Conservation (phyloP, 164 flowering plant species). For the Chimonanthus salicifolius region DNA sequence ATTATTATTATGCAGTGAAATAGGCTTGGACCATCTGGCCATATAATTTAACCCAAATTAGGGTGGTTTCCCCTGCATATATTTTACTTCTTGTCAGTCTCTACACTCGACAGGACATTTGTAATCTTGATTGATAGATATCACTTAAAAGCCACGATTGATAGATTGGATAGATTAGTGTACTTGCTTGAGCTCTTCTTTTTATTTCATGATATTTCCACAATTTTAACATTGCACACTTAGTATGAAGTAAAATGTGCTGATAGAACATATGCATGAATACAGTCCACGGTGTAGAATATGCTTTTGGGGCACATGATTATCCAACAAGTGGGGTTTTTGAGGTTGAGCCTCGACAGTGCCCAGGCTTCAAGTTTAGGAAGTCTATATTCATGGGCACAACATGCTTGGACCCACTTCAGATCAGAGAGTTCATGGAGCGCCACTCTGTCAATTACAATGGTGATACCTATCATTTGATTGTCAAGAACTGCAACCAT, state of each 20-base stretch:
- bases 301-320: constrained; percentile 98
- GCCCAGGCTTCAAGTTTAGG: constrained; percentile 93
- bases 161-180: neutral
- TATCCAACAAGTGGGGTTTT: constrained; percentile 84
- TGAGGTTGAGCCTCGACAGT: constrained; percentile 92
- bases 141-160: no score
- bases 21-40: no score
- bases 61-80: no score
- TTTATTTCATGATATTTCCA: neutral
- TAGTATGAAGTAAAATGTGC: neutral
- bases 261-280: constrained; percentile 1
- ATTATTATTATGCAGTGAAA: no score
- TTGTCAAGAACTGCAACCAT: constrained; percentile 92
- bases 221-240: neutral
- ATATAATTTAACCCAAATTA: no score
- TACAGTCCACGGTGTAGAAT: constrained; percentile 92
- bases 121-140: no score
- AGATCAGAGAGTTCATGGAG: constrained; percentile 88
- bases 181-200: neutral
- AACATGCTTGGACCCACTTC: constrained; percentile 58
- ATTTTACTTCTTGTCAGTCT: no score
- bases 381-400: constrained; percentile 85
- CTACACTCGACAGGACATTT: no score
- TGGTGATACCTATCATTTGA: constrained; percentile 87
- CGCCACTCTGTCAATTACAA: constrained; percentile 56